A percentile compares a stretch with the other conserved stretches of the same genome.
Evolutionary conservation across 2,329 filamentous ascomycete genomes (phyloP).

Genomic region (Cladosporium cucumerinum): DNA sequence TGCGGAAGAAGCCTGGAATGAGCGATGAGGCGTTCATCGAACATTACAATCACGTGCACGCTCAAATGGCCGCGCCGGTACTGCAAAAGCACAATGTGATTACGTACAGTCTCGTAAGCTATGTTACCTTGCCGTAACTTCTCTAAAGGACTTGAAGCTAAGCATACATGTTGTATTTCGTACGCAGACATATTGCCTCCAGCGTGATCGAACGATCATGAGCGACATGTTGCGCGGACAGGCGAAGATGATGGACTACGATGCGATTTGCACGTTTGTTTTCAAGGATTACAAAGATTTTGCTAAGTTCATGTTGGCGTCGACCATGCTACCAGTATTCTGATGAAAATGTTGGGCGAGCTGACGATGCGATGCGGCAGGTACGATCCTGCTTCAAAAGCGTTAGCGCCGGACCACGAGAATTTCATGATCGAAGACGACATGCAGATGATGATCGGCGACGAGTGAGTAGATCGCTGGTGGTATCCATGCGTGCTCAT

Average conservation of each 20-base stretch:
- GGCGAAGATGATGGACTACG: conserved; percentile 43
- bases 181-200: conserved; percentile 43
- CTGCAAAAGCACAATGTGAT: conserved; percentile 44
- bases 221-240: conserved; percentile 47
- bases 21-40: conserved; percentile 44
- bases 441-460: conserved; percentile 47
- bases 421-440: conserved; percentile 37
- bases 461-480: conserved; percentile 32
- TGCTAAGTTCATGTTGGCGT: conserved; percentile 40
- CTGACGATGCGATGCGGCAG: neutral
- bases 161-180: neutral
- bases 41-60: conserved; percentile 46
- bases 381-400: conserved; percentile 45
- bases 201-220: conserved; percentile 43
- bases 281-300: conserved; percentile 47
- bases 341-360: neutral
- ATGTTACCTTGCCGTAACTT: too few species aligned
- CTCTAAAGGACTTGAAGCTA: neutral
- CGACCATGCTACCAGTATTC: neutral
- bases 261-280: conserved; percentile 49
- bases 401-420: conserved; percentile 35
- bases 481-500: neutral
- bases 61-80: conserved; percentile 43
- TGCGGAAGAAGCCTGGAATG: conserved; percentile 47
- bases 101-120: conserved; percentile 44